Evolutionary conservation across 371 early-diverging fungal species (phyloP), one percentile per base, ranked within the genome.

Genomic region (Zancudomyces culisetae): DNA sequence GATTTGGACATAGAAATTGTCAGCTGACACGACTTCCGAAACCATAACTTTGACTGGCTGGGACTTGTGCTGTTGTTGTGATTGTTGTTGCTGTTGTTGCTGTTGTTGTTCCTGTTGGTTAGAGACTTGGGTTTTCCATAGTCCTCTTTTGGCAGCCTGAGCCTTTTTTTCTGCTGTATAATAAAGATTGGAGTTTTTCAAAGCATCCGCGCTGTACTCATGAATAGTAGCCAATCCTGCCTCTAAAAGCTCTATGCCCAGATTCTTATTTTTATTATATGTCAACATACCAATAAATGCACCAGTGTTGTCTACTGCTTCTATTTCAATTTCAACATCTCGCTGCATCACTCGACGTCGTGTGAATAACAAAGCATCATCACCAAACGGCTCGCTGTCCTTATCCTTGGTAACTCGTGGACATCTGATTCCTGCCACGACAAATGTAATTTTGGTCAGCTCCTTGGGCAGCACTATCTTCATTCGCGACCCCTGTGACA

Each of bases 291-390:
- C 94, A 46, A 91, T 83, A 56, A 93, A 93, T 0, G 81, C 83
- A 26, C 94, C 93, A 15, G 77, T 75, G 65, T 89, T 90, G 63
- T 96, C 97, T 6, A 77, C 68, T 26, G 75, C 74, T 52, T 90
- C 93, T 19, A 92, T 66, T 49, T 81, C 80, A 42, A 91, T 71
- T 59, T 90, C 88, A 15, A 89, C 86, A 60, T 95, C 91, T 45
- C 92, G 85, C 68, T 95, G 96, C 53, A 90, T 74, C 55, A 73
- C 71, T 24, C 67, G 64, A 49, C 75, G 72, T 41, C 68, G 66
- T 1, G 80, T 73, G 61, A 76, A 82, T 2, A 74, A 76, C 27
- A 82, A 62, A 0, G 90, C 88, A 66, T 91, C 96, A 20, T 68
- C 73, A 35, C 87, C 93, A 60, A 76, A 86, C 2, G 92, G 86